Evolutionary conservation across 208 protist species (phyloP).

Genomic region (Acanthamoeba triangularis): DNA sequence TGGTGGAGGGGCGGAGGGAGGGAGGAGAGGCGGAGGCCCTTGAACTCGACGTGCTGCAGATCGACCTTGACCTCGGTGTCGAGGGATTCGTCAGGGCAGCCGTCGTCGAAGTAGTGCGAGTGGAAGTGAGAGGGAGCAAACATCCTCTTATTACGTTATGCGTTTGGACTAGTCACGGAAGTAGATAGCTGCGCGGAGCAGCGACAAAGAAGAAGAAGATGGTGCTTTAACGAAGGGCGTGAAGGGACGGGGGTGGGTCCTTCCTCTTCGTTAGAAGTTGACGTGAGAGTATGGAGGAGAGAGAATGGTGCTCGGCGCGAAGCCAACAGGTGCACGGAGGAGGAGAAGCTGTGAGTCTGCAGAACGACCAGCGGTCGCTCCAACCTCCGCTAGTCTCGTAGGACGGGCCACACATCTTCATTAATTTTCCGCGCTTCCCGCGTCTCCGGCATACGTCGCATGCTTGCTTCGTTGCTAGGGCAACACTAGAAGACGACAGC

Average conservation of each 20-base stretch:
- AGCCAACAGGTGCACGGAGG: not conserved
- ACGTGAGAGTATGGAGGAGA: not conserved
- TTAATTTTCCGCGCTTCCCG: not conserved
- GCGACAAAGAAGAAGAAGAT: no score
- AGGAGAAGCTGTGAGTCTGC: not conserved
- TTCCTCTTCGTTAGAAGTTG: conserved; percentile 14
- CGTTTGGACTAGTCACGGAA: not conserved
- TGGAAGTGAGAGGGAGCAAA: conserved; percentile 31
- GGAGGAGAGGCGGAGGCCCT: conserved; percentile 43
- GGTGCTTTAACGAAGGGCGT: not conserved
- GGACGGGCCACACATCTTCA: not conserved
- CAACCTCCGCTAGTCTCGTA: not conserved
- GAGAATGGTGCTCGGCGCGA: not conserved
- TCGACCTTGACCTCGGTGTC: conserved; percentile 49
- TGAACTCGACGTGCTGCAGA: conserved; percentile 60
- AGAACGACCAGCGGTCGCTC: not conserved
- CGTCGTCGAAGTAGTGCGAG: conserved; percentile 64
- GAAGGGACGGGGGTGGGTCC: not conserved
- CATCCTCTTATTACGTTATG: not conserved
- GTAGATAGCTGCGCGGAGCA: no score
- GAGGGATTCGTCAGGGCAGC: conserved; percentile 26
- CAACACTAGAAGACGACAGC: not conserved
- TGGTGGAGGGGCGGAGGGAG: not conserved
- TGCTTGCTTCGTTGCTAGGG: not conserved
- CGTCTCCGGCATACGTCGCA: not conserved